phyloP scores from a whole-genome alignment of 1,284 basidiomycete genomes.

The Cystobasidium sp. region DNA sequence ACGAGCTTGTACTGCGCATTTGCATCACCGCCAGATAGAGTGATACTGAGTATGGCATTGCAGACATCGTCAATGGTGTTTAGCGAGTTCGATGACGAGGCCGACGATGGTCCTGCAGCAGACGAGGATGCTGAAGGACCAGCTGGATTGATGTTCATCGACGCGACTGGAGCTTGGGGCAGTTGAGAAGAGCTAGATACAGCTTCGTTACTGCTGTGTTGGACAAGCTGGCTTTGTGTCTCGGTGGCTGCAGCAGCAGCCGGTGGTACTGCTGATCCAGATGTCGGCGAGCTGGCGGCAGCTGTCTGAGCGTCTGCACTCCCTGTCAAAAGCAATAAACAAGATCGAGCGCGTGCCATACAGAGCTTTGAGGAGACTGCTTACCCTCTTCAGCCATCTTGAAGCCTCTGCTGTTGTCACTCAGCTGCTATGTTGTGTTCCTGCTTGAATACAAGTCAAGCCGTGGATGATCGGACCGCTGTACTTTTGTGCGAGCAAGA shows the following conservation, averaged over 20 bases:
- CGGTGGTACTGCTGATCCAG: conserved; percentile 3
- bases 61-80: conserved; percentile 34
- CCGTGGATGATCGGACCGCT: neutral
- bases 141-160: neutral
- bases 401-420: neutral
- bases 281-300: neutral
- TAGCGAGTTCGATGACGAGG: conserved; percentile 34
- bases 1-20: conserved; percentile 18
- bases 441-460: too few species aligned
- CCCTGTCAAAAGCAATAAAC: conserved; percentile 1
- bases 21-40: conserved; percentile 5
- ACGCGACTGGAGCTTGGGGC: neutral
- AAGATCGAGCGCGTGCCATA: neutral
- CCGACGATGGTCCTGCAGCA: conserved; percentile 6
- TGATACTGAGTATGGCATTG: conserved; percentile 28
- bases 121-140: neutral
- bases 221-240: neutral
- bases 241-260: conserved; percentile 2
- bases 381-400: conserved; percentile 28
- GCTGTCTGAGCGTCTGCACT: neutral
- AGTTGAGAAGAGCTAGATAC: neutral
- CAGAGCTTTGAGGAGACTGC: neutral
- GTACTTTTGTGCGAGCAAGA: neutral
- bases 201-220: neutral
- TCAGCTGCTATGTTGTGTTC: neutral